Percentiles rank a stretch among this genome's conserved stretches.
These are phyloP conservation scores for Globisporangium camurandrum DNA, from an alignment of 352 stramenopile genomes.

Conservation along the genomic window DNA sequence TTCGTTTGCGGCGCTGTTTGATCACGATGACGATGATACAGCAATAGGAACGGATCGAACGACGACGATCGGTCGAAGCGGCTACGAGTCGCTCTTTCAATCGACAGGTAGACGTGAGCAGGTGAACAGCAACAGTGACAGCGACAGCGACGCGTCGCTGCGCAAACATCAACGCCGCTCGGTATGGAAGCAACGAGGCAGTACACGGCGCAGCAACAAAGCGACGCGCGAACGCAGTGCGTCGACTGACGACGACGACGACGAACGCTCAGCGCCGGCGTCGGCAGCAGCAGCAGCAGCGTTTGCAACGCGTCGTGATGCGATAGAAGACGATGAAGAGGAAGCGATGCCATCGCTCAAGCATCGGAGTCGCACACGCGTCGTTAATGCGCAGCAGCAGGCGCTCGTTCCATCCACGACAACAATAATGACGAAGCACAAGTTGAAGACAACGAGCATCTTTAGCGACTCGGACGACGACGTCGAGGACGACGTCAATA, in stretches of 20 bases:
- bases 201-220: no score
- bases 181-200: not conserved
- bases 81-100: constrained; percentile 61
- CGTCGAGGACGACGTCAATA: not conserved
- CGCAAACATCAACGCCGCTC: not conserved
- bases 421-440: not conserved
- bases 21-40: constrained; percentile 27
- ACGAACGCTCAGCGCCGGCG: not conserved
- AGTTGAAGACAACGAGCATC: not conserved
- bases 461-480: constrained; percentile 11
- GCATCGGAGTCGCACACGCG: constrained; percentile 4
- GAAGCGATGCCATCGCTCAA: constrained; percentile 18
- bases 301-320: no score
- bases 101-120: constrained; percentile 8
- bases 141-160: not conserved
- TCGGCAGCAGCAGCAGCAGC: not conserved
- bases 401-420: not conserved
- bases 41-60: no score
- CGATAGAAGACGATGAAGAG: constrained; percentile 8
- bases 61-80: constrained; percentile 20
- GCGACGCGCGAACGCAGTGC: not conserved
- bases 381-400: not conserved
- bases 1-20: constrained; percentile 74
- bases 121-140: constrained; percentile 12
- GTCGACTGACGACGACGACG: not conserved